Base-by-base conservation (phyloP, 2,329 filamentous ascomycete species). In the Capronia coronata region DNA sequence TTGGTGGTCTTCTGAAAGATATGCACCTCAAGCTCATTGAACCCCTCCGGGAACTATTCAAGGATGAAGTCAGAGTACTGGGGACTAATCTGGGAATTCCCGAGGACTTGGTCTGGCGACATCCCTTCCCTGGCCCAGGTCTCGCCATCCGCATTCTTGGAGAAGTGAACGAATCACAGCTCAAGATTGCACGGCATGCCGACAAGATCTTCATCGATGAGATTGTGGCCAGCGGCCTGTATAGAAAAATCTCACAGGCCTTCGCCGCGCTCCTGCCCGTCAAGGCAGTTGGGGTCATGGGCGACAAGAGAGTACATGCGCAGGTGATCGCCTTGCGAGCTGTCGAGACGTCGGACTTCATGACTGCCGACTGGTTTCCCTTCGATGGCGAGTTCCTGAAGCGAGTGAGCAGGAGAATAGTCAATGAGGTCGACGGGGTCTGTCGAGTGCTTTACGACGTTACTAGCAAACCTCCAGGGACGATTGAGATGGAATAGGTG, bases 71-170 rank as follows among this genome's bases (percentile, higher is more conserved):
- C 21, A 76, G 85, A 51, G 70, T 75, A 56, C 69, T 90, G 2
- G 86, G 86, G 27, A 79, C 78, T 13, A 74, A 86, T 54, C 74
- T 90, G 2, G 81, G 82, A 21, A 86, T 90, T 51, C 75, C 80
- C 43, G 76, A 85, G 54, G 78, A 86, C n/a, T 79, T 91, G 6
- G 82, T 91, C 47, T 86, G 82, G 79, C 74, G 86, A 25, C 86
- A 89, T 63, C 84, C 85, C 19, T 89, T 88, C 75, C 84, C 84
- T 0, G 85, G 85, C 34, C 84, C 83, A 10, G 81, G 83, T 44
- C 80, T 94, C 53, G 87, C 79, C 11, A 86, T 93, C 59, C 78
- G 87, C 46, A 84, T 95, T 52, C 73, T 95, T 1, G 90, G 90
- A 29, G 89, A 94, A 60, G 83, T 95, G 11, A 94, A 87, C 1